These are phyloP conservation scores for Xylariomycetidae sp. DNA, from an alignment of 2,329 filamentous ascomycete genomes.

Conservation along the genomic window DNA sequence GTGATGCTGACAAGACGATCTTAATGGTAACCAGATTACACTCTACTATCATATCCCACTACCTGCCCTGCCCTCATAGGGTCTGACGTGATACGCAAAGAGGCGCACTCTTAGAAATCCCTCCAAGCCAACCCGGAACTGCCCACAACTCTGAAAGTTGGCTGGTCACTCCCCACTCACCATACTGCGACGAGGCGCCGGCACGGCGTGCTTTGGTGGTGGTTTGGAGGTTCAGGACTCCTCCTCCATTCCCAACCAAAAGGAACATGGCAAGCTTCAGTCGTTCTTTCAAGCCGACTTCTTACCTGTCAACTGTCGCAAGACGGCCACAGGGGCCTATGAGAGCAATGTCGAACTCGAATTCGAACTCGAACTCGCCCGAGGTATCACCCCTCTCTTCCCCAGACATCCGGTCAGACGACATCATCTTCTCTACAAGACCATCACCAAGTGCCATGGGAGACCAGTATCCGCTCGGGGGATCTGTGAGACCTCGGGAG, in stretches of 20 bases:
- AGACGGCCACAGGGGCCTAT: conserved; percentile 40
- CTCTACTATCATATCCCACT: no score
- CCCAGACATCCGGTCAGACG: conserved; percentile 24
- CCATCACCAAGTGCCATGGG: conserved; percentile 22
- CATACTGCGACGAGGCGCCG: no score
- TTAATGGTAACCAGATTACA: no score
- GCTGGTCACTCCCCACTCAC: no score
- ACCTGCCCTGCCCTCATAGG: no score
- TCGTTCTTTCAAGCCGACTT: conserved; percentile 45
- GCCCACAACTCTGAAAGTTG: no score
- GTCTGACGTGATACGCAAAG: no score
- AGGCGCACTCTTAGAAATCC: no score
- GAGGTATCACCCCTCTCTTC: conserved; percentile 36
- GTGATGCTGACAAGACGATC: no score
- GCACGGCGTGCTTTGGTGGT: no score
- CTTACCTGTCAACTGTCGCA: conserved; percentile 36
- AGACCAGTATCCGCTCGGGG: conserved; percentile 10
- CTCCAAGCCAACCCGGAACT: no score
- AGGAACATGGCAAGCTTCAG: conserved; percentile 42
- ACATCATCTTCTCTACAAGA: conserved; percentile 32
- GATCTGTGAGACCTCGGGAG: conserved; percentile 11
- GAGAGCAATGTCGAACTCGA: conserved; percentile 41
- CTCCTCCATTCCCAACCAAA: not conserved
- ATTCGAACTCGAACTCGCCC: conserved; percentile 46
- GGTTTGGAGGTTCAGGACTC: conserved; percentile 5